Conservation (phyloP, 805 yeast species). For the Wickerhamiella spandovensis region DNA sequence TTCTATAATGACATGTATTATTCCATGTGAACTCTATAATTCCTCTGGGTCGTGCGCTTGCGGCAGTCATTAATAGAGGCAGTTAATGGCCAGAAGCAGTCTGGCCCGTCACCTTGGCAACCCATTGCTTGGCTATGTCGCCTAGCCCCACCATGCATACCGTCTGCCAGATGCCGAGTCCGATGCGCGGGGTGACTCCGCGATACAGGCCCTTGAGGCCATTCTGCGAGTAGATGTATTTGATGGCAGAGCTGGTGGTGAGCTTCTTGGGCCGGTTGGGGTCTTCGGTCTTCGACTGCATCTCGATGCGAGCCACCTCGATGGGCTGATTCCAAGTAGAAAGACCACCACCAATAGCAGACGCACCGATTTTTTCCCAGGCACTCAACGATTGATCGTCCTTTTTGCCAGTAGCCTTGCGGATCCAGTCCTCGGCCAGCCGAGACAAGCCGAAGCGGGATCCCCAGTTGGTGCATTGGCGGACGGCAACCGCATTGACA, state of each 20-base stretch:
- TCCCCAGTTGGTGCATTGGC: constrained; percentile 99
- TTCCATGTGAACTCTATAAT: too few relatives aligned
- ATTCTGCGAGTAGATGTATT: constrained; percentile 67
- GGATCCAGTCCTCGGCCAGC: constrained; percentile 76
- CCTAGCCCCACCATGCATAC: constrained; percentile 98
- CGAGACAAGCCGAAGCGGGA: constrained; percentile 89
- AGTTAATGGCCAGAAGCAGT: constrained; percentile 29
- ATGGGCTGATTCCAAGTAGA: constrained; percentile 99
- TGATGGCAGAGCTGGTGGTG: constrained; percentile 61
- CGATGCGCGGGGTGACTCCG: constrained; percentile 95
- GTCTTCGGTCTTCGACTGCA: constrained; percentile 90
- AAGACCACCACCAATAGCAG: constrained; percentile 91
- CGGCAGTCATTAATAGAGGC: too few relatives aligned
- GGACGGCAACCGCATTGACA: constrained; percentile 96
- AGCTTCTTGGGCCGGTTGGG: constrained; percentile 92
- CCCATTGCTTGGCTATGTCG: constrained; percentile 72
- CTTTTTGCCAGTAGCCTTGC: constrained; percentile 46
- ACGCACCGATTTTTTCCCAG: constrained; percentile 67
- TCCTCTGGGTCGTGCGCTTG: too few relatives aligned
- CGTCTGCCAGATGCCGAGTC: constrained; percentile 96
- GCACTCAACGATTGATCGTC: constrained; percentile 41
- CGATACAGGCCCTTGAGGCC: constrained; percentile 87
- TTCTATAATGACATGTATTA: not conserved
- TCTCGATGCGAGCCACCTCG: constrained; percentile 93
- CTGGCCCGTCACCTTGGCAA: constrained; percentile 50